Conservation (phyloP, 1,139 yeast genomes). For the Scheffersomyces illinoinensis region DNA sequence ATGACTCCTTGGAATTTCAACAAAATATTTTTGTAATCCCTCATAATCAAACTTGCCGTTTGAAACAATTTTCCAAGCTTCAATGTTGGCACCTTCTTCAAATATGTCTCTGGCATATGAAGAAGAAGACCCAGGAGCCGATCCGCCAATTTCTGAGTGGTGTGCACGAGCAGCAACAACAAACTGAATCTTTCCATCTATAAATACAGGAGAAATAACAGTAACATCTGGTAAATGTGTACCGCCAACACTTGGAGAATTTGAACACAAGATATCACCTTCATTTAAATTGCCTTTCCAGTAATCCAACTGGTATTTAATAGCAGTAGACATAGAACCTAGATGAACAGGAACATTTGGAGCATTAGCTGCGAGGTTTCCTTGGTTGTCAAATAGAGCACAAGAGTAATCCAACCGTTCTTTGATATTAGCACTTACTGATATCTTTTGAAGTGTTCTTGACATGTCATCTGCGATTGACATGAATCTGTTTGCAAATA, state of each 20-base stretch:
- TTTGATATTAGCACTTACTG: constrained; percentile 22
- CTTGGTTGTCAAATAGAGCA: constrained; percentile 18
- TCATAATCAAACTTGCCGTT: constrained; percentile 58
- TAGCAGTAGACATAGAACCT: constrained; percentile 23
- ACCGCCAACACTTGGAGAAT: constrained; percentile 22
- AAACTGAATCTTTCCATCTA: constrained; percentile 46
- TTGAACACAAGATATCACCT: constrained; percentile 22
- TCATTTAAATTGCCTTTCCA: constrained; percentile 17
- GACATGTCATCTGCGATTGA: constrained; percentile 25
- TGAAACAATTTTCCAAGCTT: constrained; percentile 55
- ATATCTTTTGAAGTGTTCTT: constrained; percentile 20
- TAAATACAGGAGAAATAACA: constrained; percentile 19
- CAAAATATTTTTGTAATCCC: constrained; percentile 45
- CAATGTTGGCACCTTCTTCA: constrained; percentile 66
- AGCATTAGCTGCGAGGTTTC: constrained; percentile 21
- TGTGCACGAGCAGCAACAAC: constrained; percentile 69
- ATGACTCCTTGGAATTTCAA: constrained; percentile 54
- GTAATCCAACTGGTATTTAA: constrained; percentile 15
- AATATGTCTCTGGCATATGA: constrained; percentile 60
- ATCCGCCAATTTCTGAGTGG: constrained; percentile 70
- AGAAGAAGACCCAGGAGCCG: constrained; percentile 67
- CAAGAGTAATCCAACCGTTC: constrained; percentile 35
- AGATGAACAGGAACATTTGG: constrained; percentile 23
- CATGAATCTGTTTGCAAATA: constrained; percentile 23
- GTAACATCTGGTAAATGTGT: constrained; percentile 23